phyloP scores from a whole-genome alignment of 176 grass and related monocot species.

The Carex scoparia region DNA sequence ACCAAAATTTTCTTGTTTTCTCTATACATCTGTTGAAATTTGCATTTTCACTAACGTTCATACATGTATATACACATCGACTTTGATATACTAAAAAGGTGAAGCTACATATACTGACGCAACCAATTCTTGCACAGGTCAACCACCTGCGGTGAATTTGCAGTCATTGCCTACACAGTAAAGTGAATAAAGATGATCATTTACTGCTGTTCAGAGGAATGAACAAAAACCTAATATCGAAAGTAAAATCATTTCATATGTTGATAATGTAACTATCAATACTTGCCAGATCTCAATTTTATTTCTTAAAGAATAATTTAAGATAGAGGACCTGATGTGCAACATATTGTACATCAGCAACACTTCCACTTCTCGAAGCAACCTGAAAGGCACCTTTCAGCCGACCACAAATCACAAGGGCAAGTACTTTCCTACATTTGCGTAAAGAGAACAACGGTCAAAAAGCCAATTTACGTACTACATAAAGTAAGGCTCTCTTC shows the following conservation, averaged over 20 bases:
- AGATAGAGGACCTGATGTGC: conserved; percentile 73
- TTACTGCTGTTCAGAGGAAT: neutral
- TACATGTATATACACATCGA: conserved; percentile 2
- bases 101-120: conserved; percentile 75
- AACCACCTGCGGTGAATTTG: conserved; percentile 66
- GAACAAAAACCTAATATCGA: neutral
- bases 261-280: neutral
- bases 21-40: conserved; percentile 15
- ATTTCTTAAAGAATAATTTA: neutral
- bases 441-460: conserved; percentile 11
- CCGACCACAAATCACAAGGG: conserved; percentile 76
- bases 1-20: conserved; percentile 15
- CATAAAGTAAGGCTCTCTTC: neutral
- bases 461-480: neutral
- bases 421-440: conserved; percentile 89
- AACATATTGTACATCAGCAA: conserved; percentile 98
- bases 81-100: neutral
- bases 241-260: neutral
- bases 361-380: conserved; percentile 90
- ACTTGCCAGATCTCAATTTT: neutral
- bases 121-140: conserved; percentile 97
- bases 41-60: conserved; percentile 8
- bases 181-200: conserved; percentile 30
- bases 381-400: conserved; percentile 96
- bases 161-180: conserved; percentile 59